A percentile compares a stretch with the other conserved stretches of the same genome.
These are phyloP conservation scores for Euryodendron excelsum DNA, from an alignment of 148 eudicot species.

Conservation along the genomic window DNA sequence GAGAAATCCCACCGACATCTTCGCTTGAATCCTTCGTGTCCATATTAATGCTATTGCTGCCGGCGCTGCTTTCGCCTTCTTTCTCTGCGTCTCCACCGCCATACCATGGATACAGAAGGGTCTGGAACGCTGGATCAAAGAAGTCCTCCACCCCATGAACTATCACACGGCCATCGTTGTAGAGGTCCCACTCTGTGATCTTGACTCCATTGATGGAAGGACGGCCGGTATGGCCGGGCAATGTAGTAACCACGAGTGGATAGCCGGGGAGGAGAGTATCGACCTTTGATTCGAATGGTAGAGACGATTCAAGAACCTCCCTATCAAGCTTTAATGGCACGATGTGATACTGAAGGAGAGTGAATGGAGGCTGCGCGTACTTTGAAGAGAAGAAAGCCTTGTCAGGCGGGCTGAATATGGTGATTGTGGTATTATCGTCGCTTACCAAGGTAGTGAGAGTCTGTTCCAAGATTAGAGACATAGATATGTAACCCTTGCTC, in stretches of 20 bases:
- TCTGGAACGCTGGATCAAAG: constrained; percentile 1
- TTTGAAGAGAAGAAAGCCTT: no score
- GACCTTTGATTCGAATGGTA: neutral
- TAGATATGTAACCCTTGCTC: no score
- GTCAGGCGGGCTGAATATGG: no score
- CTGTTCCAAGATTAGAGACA: no score
- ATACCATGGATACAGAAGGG: neutral
- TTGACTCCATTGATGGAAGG: no score
- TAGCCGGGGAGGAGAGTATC: neutral
- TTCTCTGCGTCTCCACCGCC: no score
- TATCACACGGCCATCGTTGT: neutral
- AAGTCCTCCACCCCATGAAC: constrained; percentile 8
- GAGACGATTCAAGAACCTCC: neutral
- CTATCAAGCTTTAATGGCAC: neutral
- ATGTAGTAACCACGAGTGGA: neutral
- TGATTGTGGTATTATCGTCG: no score
- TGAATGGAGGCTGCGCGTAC: constrained; percentile 1
- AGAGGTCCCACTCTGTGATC: neutral
- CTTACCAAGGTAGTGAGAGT: no score
- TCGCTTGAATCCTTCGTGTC: neutral
- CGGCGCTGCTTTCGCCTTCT: no score
- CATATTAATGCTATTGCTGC: neutral
- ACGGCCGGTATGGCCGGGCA: neutral
- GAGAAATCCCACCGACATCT: no score
- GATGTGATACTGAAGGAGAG: neutral